A percentile compares a stretch with the other conserved stretches of the same genome.
Evolutionary conservation across 768 basidiomycete species (phyloP).

Genomic region (Leucocoprinus sp.): DNA sequence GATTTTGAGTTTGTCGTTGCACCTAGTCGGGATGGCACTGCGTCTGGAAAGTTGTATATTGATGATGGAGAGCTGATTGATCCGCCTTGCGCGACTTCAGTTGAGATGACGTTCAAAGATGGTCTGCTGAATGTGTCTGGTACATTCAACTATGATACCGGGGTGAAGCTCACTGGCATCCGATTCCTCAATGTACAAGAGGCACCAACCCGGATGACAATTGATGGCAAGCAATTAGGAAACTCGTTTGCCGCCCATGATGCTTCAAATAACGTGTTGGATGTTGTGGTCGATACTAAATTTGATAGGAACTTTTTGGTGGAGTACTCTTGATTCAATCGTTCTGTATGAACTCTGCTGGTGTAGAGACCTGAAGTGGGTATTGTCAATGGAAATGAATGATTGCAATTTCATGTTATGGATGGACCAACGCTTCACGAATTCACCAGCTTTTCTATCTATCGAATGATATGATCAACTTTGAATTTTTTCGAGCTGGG

Average conservation of each 20-base stretch:
- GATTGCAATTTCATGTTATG: no score
- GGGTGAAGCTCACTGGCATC: conserved; percentile 29
- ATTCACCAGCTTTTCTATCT: no score
- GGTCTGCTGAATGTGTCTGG: conserved; percentile 28
- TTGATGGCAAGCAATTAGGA: conserved; percentile 22
- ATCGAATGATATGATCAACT: conserved; percentile 35
- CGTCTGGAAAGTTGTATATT: conserved; percentile 46
- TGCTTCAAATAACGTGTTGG: conserved; percentile 30
- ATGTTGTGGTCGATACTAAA: conserved; percentile 33
- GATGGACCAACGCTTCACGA: no score
- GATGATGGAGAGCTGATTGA: conserved; percentile 55
- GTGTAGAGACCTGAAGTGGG: no score
- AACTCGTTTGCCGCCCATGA: conserved; percentile 26
- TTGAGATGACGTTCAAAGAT: conserved; percentile 25
- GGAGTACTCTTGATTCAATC: conserved; percentile 1
- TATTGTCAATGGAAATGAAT: no score
- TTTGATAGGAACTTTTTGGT: conserved; percentile 8
- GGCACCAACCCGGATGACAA: conserved; percentile 21
- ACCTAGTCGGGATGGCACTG: conserved; percentile 41
- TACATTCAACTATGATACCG: conserved; percentile 27
- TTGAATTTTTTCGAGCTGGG: conserved; percentile 56
- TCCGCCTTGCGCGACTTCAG: conserved; percentile 23
- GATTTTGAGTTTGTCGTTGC: conserved; percentile 62
- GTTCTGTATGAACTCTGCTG: no score
- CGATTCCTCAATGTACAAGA: conserved; percentile 29